These are phyloP conservation scores for Acer campestre DNA, from an alignment of 345 rosid species.

Conservation along the genomic window DNA sequence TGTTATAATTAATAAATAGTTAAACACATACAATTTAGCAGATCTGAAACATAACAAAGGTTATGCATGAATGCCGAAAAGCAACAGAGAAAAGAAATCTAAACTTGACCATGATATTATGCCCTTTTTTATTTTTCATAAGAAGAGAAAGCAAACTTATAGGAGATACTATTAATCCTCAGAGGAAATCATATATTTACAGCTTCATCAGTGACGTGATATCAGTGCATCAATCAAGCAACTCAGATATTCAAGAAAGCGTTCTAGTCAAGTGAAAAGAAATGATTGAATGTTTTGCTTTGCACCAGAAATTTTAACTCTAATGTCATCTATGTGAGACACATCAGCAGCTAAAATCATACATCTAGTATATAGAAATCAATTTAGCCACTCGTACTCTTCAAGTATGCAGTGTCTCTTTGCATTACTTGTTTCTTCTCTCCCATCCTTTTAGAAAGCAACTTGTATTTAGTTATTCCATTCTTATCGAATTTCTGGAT, in stretches of 20 bases:
- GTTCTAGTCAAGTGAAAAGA: neutral
- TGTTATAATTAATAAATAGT: conserved; percentile 2
- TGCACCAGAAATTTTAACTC: neutral
- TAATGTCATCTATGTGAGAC: neutral
- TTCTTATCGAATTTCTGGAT: neutral
- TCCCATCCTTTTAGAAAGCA: neutral
- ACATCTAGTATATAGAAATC: neutral
- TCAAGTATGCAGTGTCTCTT: neutral
- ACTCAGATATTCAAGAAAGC: neutral
- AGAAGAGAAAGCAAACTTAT: neutral
- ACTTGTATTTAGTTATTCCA: neutral
- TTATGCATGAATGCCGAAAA: neutral
- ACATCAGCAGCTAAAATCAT: neutral
- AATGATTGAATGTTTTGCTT: neutral
- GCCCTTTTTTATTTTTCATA: too few species aligned
- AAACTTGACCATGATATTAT: too few species aligned
- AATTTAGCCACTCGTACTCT: neutral
- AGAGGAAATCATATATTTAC: neutral
- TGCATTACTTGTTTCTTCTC: neutral
- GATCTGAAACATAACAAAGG: neutral
- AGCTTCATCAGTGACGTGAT: neutral
- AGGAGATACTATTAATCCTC: neutral
- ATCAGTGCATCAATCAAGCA: neutral
- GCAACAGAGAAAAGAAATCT: neutral
- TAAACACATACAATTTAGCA: neutral